phyloP scores from a whole-genome alignment of 352 stramenopile genomes.

The Pythium folliculosum region DNA sequence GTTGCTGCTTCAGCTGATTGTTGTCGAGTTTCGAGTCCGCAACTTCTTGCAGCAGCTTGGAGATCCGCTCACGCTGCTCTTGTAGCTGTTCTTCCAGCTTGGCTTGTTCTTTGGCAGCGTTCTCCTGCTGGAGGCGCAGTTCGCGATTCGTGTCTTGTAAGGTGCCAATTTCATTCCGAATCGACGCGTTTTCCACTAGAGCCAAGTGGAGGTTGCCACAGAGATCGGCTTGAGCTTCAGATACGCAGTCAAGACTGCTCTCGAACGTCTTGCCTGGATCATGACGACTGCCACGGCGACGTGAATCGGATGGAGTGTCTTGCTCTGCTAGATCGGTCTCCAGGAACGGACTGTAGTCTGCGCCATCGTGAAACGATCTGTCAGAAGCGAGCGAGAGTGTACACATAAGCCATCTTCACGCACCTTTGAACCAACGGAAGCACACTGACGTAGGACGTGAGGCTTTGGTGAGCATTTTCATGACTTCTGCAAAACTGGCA shows the following conservation, averaged over 20 bases:
- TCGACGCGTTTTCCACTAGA: conserved; percentile 73
- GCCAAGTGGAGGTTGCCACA: conserved; percentile 66
- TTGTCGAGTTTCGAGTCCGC: conserved; percentile 39
- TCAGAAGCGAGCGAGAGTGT: neutral
- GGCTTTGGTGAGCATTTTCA: conserved; percentile 54
- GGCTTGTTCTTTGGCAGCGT: conserved; percentile 34
- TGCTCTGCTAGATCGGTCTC: conserved; percentile 57
- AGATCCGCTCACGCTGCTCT: conserved; percentile 42
- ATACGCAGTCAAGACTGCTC: conserved; percentile 55
- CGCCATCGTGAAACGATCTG: neutral
- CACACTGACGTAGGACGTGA: conserved; percentile 68
- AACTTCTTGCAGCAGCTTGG: conserved; percentile 47
- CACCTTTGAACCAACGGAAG: conserved; percentile 80
- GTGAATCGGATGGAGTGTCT: conserved; percentile 14
- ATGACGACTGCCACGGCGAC: conserved; percentile 21
- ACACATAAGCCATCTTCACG: neutral
- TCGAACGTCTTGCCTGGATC: conserved; percentile 41
- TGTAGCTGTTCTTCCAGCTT: conserved; percentile 37
- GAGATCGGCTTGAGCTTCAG: conserved; percentile 61
- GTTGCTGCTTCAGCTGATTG: conserved; percentile 35
- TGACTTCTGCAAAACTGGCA: conserved; percentile 47
- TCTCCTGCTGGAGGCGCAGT: conserved; percentile 34
- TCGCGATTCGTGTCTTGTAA: conserved; percentile 59
- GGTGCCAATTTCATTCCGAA: conserved; percentile 64
- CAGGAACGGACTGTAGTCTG: conserved; percentile 77